Evolutionary conservation across 2,329 filamentous ascomycete species (phyloP), one percentile per base, ranked within the genome.

Genomic region (Monosporascus sp.): DNA sequence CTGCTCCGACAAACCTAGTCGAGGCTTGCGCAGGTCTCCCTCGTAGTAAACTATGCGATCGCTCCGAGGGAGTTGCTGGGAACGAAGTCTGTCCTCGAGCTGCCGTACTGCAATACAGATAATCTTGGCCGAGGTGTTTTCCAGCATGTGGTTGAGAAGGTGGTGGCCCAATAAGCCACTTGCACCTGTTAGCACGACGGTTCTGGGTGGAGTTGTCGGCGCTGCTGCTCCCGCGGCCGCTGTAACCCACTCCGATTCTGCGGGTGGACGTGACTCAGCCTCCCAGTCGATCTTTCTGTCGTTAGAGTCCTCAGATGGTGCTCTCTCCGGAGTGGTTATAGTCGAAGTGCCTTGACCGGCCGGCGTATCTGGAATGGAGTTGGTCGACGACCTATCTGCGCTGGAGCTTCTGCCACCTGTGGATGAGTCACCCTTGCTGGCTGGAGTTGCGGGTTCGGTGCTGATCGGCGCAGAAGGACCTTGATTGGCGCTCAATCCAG

Each of bases 41-140:
- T 38, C 50, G 37, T 48, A 20, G 26, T 16, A 38, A 14, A 17
- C 36, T 17, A 51, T n/a, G 7, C 48, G 48, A 16, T 27, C 7
- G 45, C 22, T 22, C 19, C 9, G 27, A 5, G 41, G 22, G 7
- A 27, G 40, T 26, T 20, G 40, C 49, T n/a, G 16, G 5, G 7
- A 7, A 24, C 14, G 27, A 7, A 40, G 17, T 20, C 20, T 27
- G 8, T 49, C 36, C 24, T 8, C 19, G 6, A 50, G 44, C 2
- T 50, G 27, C 16, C 56, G 58, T 0, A 59, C 50, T 3, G 52
- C 53, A 3, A 60, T 22, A 20, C 56, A 57, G 37, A 48, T 31
- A 26, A 59, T 51, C 14, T 46, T 48, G 24, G 48, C 41, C 16
- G n/a, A 9, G 3, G 27, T 11, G 16, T 52, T 6, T 16, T 16